Percentiles rank a stretch among this genome's conserved stretches.
Evolutionary conservation across 1,284 basidiomycete species (phyloP).

Genomic region (Pyrrhoderma lamaoense): DNA sequence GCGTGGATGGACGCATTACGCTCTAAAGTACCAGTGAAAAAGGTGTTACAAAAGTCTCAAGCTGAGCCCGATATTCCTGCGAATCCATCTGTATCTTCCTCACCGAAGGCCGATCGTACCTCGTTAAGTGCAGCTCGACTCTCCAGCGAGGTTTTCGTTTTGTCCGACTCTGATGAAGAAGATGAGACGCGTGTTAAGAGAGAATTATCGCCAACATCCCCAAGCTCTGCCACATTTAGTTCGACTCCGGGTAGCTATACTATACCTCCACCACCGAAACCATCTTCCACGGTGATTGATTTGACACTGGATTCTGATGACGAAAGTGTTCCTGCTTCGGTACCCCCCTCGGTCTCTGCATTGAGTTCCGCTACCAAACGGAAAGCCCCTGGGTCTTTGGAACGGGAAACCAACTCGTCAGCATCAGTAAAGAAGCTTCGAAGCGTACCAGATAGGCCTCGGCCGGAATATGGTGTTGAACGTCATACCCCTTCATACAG

Average conservation of each 20-base stretch:
- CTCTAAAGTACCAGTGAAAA: conserved; percentile 20
- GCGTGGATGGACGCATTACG: conserved; percentile 59
- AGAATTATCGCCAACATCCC: conserved; percentile 57
- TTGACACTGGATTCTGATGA: conserved; percentile 73
- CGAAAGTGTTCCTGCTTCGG: conserved; percentile 34
- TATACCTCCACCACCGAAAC: conserved; percentile 20
- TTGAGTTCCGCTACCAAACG: conserved; percentile 51
- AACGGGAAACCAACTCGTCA: conserved; percentile 23
- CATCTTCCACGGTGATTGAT: conserved; percentile 57
- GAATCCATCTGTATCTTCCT: conserved; percentile 21
- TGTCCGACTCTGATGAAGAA: conserved; percentile 72
- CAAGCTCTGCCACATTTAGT: conserved; percentile 30
- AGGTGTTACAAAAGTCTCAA: no score
- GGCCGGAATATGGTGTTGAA: not conserved
- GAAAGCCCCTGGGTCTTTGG: conserved; percentile 37
- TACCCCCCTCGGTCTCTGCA: conserved; percentile 6
- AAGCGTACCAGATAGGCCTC: not conserved
- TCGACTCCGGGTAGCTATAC: conserved; percentile 21
- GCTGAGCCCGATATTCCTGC: conserved; percentile 4
- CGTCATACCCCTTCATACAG: no score
- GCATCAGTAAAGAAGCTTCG: conserved; percentile 1
- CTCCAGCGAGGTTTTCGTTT: conserved; percentile 42
- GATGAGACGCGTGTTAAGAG: conserved; percentile 67
- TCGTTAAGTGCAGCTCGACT: conserved; percentile 10
- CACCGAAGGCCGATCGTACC: conserved; percentile 26